Base-by-base conservation (phyloP, 148 eudicot species). In the Dysphania ambrosioides region DNA sequence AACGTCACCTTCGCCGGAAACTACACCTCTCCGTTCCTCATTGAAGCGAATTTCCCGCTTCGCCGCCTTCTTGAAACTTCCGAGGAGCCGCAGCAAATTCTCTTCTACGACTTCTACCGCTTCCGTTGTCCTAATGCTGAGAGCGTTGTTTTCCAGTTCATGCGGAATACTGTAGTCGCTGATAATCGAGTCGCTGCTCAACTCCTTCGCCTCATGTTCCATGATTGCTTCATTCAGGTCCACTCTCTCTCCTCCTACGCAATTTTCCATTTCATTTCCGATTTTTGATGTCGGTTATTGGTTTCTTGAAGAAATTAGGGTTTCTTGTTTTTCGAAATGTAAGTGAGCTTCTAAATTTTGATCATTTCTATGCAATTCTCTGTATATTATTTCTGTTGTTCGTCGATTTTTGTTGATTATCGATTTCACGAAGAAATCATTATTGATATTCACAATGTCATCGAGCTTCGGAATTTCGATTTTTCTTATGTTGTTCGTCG, bases 161-260 rank as follows among this genome's bases (percentile, higher is more conserved):
- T 75, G 68, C 70, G 58, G 15, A 38, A 75, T 29, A 40, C 40
- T 12, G 51, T 80, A 26, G 41, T 57, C 7, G 24, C 31, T 24
- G 79, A 80, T 64, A 70, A 0, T 42, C 55, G 70, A 19, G 53
- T 47, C 23, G 64, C 78, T 31, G 79, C 82, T 44, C 82, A 77
- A 16, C 78, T 80, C 53, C 79, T 80, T 4, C 82, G 82, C 56
- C 82, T 80, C 65, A 80, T 80, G 82, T 80, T 80, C 34, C 82
- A 80, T 34, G 82, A 80, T 65, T 80, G 82, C 75, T 80, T 80
- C 58, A 71, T 80, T 80, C 82, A 70, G 82, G 82, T 80, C 5
- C 29, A 24, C 36, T 2, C 5, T 38, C 31, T n/a, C 30, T 72
- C 18, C 40, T 51, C 9, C 19, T 12, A 4, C 66, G 29, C 11